Base-by-base conservation (phyloP, 2,329 filamentous ascomycete species). In the Fusarium duplospermum region DNA sequence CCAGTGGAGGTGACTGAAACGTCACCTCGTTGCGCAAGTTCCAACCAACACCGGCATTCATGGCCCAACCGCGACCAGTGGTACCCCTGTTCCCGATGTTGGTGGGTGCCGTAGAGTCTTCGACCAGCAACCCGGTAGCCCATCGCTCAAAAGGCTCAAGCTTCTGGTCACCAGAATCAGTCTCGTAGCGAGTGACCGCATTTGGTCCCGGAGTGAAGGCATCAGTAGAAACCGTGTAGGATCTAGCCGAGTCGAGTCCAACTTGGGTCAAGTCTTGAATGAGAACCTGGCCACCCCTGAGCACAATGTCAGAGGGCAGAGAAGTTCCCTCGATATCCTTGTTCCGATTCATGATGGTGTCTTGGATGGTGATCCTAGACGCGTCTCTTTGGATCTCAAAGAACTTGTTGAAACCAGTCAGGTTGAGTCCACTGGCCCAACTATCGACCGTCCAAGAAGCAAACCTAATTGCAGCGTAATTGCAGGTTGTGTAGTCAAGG, bases 361-460 rank as follows among this genome's bases (percentile, higher is more conserved):
- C 36, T 14, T 69, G 61, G n/a, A 73, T 63, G 8, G 68, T 73
- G 4, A 73, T 69, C 1, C 65, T 62, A 18, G 47, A 20, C 4
- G 68, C 58, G 24, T 71, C 40, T 7, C 60, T 36, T 10, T 68
- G 50, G 6, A 71, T 42, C 6, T 69, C 62, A 27, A 73, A 33
- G 35, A 61, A 64, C 16, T 64, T 52, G 35, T 73, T 71, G 59
- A 73, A 73, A 14, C 68, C 68, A 1, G 45, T 63, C 11, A 73
- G 8, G 38, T 38, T 61, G 6, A 73, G 5, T 3, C 59, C 62
- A 2, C 59, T 57, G 4, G 40, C 59, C 45, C 52, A 73, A 36
- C 70, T 73, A n/a, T 71, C 70, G 10, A 69, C 70, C 2, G 70
- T 65, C 68, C 70, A 73, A 2, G 70, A 42, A 2, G 62, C 31